Conservation (phyloP, 495 filamentous ascomycete species). For the Jackrogersella minutella region DNA sequence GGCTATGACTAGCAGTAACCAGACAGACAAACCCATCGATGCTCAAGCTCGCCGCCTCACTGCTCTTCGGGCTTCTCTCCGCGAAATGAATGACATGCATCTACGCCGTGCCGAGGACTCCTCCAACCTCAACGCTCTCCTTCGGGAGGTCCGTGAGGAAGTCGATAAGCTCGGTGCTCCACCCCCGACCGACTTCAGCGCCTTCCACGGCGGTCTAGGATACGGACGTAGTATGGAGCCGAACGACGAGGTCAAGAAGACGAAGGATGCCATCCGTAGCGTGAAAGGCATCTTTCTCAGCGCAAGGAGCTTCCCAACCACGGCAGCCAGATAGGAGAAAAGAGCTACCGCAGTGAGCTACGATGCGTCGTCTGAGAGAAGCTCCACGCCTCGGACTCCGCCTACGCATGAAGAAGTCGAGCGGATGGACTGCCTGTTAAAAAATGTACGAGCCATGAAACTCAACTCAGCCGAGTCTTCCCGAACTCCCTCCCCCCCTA, state of each 20-base stretch:
- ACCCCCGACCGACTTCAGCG: constrained; percentile 37
- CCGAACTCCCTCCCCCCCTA: background rate
- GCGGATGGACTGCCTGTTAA: background rate
- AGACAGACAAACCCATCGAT: constrained; percentile 52
- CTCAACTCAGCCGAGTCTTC: background rate
- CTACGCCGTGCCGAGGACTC: constrained; percentile 48
- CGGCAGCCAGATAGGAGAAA: constrained; percentile 37
- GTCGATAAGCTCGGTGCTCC: constrained; percentile 54
- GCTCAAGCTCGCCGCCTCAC: constrained; percentile 45
- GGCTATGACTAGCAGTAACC: constrained; percentile 46
- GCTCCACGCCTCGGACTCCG: background rate
- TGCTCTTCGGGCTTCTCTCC: constrained; percentile 57
- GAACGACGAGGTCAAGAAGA: constrained; percentile 77
- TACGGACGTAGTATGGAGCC: constrained; percentile 60
- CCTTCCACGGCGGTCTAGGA: constrained; percentile 48
- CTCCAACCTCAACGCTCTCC: constrained; percentile 48
- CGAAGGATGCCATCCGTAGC: constrained; percentile 85
- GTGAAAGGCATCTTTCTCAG: constrained; percentile 94
- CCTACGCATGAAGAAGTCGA: background rate
- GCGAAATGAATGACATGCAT: constrained; percentile 59
- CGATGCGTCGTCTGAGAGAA: background rate
- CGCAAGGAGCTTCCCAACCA: constrained; percentile 68
- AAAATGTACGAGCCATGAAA: background rate
- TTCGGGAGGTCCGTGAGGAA: constrained; percentile 59
- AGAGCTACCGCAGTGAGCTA: background rate